Evolutionary conservation across 495 filamentous ascomycete genomes (phyloP), one percentile per base, ranked within the genome.

Genomic region (Aspergillus mulundensis): DNA sequence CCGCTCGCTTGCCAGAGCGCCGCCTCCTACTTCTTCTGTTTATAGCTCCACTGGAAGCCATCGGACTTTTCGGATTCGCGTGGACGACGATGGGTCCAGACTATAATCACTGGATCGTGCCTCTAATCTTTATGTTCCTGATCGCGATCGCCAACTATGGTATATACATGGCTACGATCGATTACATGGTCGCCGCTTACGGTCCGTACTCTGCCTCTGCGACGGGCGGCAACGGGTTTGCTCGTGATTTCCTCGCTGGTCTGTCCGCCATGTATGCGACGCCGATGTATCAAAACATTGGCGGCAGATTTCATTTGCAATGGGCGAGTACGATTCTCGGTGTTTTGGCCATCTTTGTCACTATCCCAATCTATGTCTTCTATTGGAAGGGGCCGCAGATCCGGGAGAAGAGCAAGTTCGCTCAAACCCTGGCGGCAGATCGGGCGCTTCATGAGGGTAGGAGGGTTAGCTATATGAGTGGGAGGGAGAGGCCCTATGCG

Each of bases 111-210:
- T 88, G 84, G 84, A 81, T 84, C 36, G 80, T 75, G 7, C 79
- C 83, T 5, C 76, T 81, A 70, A 68, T 86, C 18, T 84, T 84
- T 43, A 72, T 74, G 1, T 74, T 74, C 19, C 63, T 87, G n/a
- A 84, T 88, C 53, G 84, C 82, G 8, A 85, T 87, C 52, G 84
- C 85, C 21, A 87, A 88, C 61, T 87, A 87, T 58, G 75, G 78
- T 44, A 87, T 88, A 59, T 87, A 88, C 70, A 89, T 90, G 86
- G 87, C 86, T 0, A 90, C 88, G 0, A 88, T 91, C 54, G 88
- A 92, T 60, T 92, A 92, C 71, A 91, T 90, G 88, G 82, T 91
- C n/a, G 84, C 81, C 40, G 81, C 86, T 1, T 91, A 92, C 65
- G 88, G 88, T 0, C 85, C 84, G 0, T 91, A 90, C 66, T 84